Conservation (phyloP, 441 rosid genomes). For the Melastoma candidum region DNA sequence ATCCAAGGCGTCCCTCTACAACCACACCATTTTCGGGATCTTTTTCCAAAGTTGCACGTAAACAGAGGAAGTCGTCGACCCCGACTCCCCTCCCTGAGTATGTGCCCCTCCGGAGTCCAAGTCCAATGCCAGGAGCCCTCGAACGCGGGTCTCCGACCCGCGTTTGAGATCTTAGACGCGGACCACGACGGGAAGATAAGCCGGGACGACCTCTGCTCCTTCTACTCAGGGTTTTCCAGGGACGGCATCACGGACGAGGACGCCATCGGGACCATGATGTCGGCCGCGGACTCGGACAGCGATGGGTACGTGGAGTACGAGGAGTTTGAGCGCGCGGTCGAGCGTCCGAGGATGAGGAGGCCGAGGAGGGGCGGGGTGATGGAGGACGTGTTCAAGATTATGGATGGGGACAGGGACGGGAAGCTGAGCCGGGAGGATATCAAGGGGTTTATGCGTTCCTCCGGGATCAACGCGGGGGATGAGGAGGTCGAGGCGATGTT, state of each 20-base stretch:
- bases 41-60: no score
- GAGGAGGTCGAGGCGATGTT: constrained; percentile 74
- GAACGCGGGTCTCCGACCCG: constrained; percentile 33
- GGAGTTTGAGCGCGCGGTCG: constrained; percentile 63
- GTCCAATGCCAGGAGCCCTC: constrained; percentile 8
- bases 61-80: no score
- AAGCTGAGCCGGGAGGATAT: constrained; percentile 50
- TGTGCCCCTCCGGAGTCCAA: constrained; percentile 13
- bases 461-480: constrained; percentile 47
- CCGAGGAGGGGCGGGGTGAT: neutral
- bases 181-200: constrained; percentile 90
- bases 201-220: constrained; percentile 48
- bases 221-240: constrained; percentile 29
- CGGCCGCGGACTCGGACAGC: constrained; percentile 55
- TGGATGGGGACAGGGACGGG: constrained; percentile 86
- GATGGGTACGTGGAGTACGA: constrained; percentile 84
- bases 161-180: constrained; percentile 67
- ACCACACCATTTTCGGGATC: no score
- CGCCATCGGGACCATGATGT: constrained; percentile 57
- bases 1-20: no score
- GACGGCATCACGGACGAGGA: constrained; percentile 26
- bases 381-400: constrained; percentile 67
- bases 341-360: constrained; percentile 12
- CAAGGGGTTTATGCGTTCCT: constrained; percentile 52
- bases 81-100: constrained; percentile 17